Evolutionary conservation across 2,329 filamentous ascomycete genomes (phyloP).

Genomic region (Penicillium sp.): DNA sequence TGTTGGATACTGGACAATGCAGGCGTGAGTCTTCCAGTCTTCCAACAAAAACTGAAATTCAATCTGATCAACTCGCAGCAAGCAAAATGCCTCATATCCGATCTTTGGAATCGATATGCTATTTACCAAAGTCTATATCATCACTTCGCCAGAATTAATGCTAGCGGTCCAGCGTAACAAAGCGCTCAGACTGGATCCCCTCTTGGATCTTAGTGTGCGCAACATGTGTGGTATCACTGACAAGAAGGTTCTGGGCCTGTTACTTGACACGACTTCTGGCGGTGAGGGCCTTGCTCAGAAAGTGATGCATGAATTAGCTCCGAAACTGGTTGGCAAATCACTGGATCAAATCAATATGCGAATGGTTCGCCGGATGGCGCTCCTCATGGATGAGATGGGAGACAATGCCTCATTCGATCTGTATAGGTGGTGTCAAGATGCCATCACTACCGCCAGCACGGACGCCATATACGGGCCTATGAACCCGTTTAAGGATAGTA

Average conservation of each 20-base stretch:
- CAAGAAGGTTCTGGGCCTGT: constrained; percentile 12
- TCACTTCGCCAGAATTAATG: constrained; percentile 24
- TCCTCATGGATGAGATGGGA: constrained; percentile 17
- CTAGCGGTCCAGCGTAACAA: constrained; percentile 23
- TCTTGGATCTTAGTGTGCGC: constrained; percentile 15
- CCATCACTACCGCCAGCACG: constrained; percentile 27
- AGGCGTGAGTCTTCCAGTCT: constrained; percentile 12
- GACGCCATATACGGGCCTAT: constrained; percentile 26
- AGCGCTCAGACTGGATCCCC: constrained; percentile 23
- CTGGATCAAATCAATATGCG: constrained; percentile 26
- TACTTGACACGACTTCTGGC: constrained; percentile 17
- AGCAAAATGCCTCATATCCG: constrained; percentile 11
- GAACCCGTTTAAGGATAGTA: constrained; percentile 25
- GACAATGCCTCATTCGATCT: constrained; percentile 18
- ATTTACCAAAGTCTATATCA: constrained; percentile 24
- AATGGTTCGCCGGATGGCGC: constrained; percentile 18
- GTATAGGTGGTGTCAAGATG: constrained; percentile 24
- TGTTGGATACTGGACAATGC: constrained; percentile 18
- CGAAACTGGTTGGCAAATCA: constrained; percentile 18
- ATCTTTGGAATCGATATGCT: constrained; percentile 25
- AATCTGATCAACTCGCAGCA: constrained; percentile 8
- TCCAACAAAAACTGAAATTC: background rate
- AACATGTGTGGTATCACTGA: constrained; percentile 19
- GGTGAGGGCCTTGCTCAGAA: constrained; percentile 17
- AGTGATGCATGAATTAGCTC: constrained; percentile 24